A percentile compares a stretch with the other conserved stretches of the same genome.
phyloP scores from a whole-genome alignment of 2,329 filamentous ascomycete species.

The Fusarium oxysporum region DNA sequence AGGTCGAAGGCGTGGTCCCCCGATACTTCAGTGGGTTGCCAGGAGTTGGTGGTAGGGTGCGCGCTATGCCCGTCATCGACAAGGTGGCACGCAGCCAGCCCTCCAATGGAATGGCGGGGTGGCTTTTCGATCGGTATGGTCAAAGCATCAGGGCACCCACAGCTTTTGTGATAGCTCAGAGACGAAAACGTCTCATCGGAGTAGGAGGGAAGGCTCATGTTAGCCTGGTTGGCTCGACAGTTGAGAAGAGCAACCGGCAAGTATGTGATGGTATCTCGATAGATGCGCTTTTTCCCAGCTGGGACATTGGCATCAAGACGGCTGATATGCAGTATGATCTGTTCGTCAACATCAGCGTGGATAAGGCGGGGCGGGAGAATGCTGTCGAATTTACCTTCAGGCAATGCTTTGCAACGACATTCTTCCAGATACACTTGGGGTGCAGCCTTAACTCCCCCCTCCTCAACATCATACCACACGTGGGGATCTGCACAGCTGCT shows the following conservation, averaged over 20 bases:
- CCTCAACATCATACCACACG: neutral
- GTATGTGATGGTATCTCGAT: neutral
- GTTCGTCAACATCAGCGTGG: neutral
- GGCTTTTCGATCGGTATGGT: neutral
- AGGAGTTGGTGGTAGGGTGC: neutral
- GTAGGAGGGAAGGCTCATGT: neutral
- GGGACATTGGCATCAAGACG: neutral
- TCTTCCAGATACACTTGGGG: constrained; percentile 5
- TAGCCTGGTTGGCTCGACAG: neutral
- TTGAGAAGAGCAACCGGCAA: neutral
- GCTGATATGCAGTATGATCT: neutral
- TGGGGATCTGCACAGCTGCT: neutral
- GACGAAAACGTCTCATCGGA: neutral
- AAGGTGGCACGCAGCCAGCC: neutral
- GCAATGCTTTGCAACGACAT: neutral
- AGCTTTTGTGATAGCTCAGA: neutral
- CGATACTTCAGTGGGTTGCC: neutral
- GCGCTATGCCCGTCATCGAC: neutral
- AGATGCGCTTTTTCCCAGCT: neutral
- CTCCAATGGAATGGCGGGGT: neutral
- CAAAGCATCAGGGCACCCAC: neutral
- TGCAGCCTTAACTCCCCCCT: neutral
- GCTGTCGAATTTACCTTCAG: neutral
- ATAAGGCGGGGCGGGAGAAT: neutral
- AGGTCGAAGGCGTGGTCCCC: neutral